Conservation (phyloP, 2,329 filamentous ascomycete species). For the Torrubiellomyces zombiae region DNA sequence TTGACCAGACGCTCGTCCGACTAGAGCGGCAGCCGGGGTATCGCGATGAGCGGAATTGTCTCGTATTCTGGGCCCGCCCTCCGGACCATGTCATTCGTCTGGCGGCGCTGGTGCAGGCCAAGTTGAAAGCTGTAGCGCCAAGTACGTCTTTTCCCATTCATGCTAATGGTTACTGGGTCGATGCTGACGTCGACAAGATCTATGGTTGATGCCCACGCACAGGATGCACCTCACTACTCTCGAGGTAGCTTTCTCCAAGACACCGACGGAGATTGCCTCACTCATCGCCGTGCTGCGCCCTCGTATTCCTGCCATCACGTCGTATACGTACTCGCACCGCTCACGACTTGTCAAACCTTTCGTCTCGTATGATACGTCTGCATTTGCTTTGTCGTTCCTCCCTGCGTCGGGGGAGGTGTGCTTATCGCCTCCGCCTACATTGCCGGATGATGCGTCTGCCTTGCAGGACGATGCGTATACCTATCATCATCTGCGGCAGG, state of each 20-base stretch:
- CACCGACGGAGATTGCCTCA: conserved; percentile 46
- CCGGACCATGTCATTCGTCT: conserved; percentile 53
- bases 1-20: conserved; percentile 61
- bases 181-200: conserved; percentile 26
- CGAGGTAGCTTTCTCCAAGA: conserved; percentile 70
- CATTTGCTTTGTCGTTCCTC: conserved; percentile 73
- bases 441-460: conserved; percentile 18
- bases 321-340: conserved; percentile 50
- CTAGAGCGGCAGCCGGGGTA: conserved; percentile 56
- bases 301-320: conserved; percentile 41
- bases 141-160: conserved; percentile 32
- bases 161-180: conserved; percentile 1
- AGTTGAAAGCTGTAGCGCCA: conserved; percentile 47
- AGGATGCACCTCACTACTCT: conserved; percentile 73
- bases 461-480: conserved; percentile 51
- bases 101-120: conserved; percentile 50
- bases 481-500: conserved; percentile 78
- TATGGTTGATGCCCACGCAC: conserved; percentile 74
- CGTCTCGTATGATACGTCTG: conserved; percentile 70
- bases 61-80: conserved; percentile 80
- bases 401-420: conserved; percentile 51
- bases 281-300: conserved; percentile 42
- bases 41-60: conserved; percentile 59
- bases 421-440: conserved; percentile 20
- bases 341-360: conserved; percentile 66